Evolutionary conservation across 1,284 basidiomycete species (phyloP).

Genomic region (Malassezia obtusa): DNA sequence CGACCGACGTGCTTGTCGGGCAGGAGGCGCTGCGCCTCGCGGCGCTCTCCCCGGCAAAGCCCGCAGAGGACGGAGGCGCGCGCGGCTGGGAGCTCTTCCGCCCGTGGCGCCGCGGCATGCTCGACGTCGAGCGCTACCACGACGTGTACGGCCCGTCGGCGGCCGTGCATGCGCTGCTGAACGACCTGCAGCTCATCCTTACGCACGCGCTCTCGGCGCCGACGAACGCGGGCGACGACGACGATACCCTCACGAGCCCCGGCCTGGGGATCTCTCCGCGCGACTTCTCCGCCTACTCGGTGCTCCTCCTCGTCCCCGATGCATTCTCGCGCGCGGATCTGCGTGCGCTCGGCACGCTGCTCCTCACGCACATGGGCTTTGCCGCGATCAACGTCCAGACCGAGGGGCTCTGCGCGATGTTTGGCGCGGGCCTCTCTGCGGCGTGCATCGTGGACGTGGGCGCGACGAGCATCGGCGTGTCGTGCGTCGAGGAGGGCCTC

Average conservation of each 20-base stretch:
- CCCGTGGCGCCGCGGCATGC: constrained; percentile 33
- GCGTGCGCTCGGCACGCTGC: constrained; percentile 64
- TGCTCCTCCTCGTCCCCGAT: constrained; percentile 84
- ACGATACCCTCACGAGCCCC: constrained; percentile 18
- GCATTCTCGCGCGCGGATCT: constrained; percentile 77
- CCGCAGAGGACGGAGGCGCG: neutral
- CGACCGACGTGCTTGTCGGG: constrained; percentile 33
- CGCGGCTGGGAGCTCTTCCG: constrained; percentile 39
- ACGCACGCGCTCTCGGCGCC: constrained; percentile 37
- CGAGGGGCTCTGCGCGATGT: constrained; percentile 81
- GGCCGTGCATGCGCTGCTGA: constrained; percentile 31
- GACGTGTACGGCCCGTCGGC: constrained; percentile 32
- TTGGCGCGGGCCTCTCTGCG: constrained; percentile 84
- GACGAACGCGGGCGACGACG: constrained; percentile 22
- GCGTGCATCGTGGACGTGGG: constrained; percentile 95
- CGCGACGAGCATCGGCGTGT: constrained; percentile 69
- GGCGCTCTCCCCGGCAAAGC: constrained; percentile 19
- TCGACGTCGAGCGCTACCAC: constrained; percentile 37
- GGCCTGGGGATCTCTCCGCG: constrained; percentile 38
- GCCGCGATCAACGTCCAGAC: constrained; percentile 39
- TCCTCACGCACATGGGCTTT: constrained; percentile 66
- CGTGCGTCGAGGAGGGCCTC: constrained; percentile 90
- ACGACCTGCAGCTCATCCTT: constrained; percentile 34
- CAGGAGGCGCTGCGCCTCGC: constrained; percentile 40
- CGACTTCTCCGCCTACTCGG: constrained; percentile 55